Conservation (phyloP, 345 rosid genomes). For the Camelina laxa region DNA sequence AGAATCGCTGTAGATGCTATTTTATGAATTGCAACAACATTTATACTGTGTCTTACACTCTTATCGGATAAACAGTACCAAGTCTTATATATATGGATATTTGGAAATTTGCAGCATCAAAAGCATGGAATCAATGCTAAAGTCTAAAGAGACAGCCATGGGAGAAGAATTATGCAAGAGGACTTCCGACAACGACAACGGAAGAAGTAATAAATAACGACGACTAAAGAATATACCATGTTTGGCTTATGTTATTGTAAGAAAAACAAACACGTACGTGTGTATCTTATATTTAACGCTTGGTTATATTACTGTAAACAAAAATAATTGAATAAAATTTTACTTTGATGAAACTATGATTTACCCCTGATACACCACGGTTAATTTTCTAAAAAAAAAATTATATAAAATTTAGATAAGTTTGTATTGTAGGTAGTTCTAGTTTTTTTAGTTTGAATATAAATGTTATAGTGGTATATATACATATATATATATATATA, state of each 20-base stretch:
- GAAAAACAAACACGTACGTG: conserved; percentile 12
- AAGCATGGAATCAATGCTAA: conserved; percentile 30
- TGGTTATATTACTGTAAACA: background rate
- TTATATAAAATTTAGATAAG: too few relatives aligned
- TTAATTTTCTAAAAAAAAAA: too few relatives aligned
- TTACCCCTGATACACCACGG: too few relatives aligned
- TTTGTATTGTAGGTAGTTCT: too few relatives aligned
- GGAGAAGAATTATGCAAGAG: background rate
- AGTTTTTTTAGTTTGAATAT: too few relatives aligned
- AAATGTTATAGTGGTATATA: too few relatives aligned
- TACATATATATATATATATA: too few relatives aligned
- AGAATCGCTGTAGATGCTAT: too few relatives aligned
- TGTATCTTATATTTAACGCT: conserved; percentile 33
- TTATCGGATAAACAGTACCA: background rate
- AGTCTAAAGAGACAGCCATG: background rate
- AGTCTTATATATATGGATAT: background rate
- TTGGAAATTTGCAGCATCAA: conserved; percentile 26
- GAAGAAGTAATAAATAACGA: background rate
- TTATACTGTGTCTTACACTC: too few relatives aligned
- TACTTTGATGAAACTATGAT: too few relatives aligned
- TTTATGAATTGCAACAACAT: background rate
- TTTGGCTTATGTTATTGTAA: background rate
- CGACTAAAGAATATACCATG: background rate
- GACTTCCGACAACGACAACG: background rate
- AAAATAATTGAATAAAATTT: background rate